A percentile compares a stretch with the other conserved stretches of the same genome.
Conservation (phyloP, 2,329 filamentous ascomycete genomes). For the Lasiodiplodia sp. region DNA sequence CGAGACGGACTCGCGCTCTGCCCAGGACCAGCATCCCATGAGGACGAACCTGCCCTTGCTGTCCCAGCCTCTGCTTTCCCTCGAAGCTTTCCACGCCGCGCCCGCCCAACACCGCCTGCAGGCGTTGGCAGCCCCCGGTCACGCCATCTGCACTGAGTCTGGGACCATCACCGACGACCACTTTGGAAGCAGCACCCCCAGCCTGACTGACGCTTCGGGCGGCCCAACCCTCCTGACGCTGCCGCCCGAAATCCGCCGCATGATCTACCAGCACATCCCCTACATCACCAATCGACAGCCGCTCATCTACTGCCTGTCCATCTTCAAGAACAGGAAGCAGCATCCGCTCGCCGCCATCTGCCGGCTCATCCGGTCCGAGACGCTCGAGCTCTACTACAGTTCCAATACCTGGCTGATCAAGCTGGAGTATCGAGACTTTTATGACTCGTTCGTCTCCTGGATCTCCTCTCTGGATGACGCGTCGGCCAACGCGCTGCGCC, state of each 20-base stretch:
- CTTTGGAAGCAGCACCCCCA: slow-evolving; percentile 8
- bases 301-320: slow-evolving; percentile 51
- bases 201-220: slow-evolving; percentile 7
- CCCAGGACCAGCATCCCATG: slow-evolving; percentile 31
- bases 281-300: slow-evolving; percentile 44
- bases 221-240: slow-evolving; percentile 43
- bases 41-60: slow-evolving; percentile 28
- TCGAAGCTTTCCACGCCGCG: slow-evolving; percentile 16
- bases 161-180: neutral
- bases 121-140: neutral
- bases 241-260: slow-evolving; percentile 46
- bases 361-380: slow-evolving; percentile 45
- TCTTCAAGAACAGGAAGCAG: slow-evolving; percentile 46
- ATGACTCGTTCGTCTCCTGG: slow-evolving; percentile 50
- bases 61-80: slow-evolving; percentile 26
- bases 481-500: slow-evolving; percentile 40
- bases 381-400: slow-evolving; percentile 50
- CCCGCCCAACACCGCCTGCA: neutral
- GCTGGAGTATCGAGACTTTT: slow-evolving; percentile 49
- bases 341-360: slow-evolving; percentile 47
- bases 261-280: slow-evolving; percentile 47
- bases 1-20: slow-evolving; percentile 29
- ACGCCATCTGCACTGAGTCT: slow-evolving; percentile 15
- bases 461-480: slow-evolving; percentile 44
- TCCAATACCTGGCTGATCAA: slow-evolving; percentile 51